phyloP scores from a whole-genome alignment of 2,329 filamentous ascomycete genomes.

The Aureobasidium sp. region DNA sequence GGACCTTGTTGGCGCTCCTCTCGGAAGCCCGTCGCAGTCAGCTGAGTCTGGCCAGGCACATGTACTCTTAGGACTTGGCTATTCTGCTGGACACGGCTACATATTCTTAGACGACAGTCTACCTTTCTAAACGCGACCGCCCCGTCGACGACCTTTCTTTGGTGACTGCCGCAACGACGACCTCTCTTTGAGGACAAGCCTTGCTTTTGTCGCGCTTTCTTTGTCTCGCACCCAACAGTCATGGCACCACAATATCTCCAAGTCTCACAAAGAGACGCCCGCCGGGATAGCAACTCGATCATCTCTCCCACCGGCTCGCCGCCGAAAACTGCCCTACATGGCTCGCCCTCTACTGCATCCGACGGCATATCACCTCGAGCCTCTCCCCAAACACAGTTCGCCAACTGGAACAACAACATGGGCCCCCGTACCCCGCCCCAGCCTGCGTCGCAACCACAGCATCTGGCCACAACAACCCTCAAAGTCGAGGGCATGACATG shows the following conservation, averaged over 20 bases:
- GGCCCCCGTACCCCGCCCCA: background rate
- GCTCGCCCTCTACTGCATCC: slow-evolving; percentile 3
- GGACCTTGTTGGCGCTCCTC: background rate
- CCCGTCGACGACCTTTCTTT: background rate
- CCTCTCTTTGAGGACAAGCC: too few species aligned
- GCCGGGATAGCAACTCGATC: slow-evolving; percentile 2
- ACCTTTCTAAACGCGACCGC: too few species aligned
- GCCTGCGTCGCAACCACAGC: slow-evolving; percentile 14
- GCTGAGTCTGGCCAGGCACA: background rate
- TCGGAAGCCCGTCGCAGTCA: background rate
- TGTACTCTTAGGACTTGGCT: background rate
- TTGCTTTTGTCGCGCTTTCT: background rate
- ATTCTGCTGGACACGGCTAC: background rate
- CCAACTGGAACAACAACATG: slow-evolving; percentile 10
- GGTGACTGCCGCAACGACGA: background rate
- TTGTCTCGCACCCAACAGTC: background rate
- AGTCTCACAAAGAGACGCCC: slow-evolving; percentile 6
- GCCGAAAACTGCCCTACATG: background rate
- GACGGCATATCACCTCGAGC: background rate
- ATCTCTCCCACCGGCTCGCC: background rate
- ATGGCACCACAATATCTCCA: slow-evolving; percentile 1
- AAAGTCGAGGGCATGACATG: slow-evolving; percentile 82
- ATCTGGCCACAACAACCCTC: slow-evolving; percentile 84
- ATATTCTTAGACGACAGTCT: background rate
- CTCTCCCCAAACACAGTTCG: slow-evolving; percentile 8